A percentile compares a stretch with the other conserved stretches of the same genome.
phyloP scores from a whole-genome alignment of 2,329 filamentous ascomycete genomes.

The Orbilia javanica region DNA sequence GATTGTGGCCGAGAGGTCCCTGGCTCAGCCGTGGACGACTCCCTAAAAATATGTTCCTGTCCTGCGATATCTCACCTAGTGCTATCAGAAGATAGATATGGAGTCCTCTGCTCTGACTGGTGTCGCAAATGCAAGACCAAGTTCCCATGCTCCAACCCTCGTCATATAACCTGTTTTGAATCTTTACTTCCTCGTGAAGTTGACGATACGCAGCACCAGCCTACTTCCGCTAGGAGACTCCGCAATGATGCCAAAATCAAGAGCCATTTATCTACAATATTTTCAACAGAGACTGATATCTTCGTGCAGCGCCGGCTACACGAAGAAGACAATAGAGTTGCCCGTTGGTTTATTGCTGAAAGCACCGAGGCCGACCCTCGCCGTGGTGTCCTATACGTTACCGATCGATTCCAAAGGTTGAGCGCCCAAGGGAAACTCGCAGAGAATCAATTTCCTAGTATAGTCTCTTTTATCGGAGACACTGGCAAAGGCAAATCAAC shows the following conservation, averaged over 20 bases:
- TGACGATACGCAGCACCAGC: neutral
- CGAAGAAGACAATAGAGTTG: neutral
- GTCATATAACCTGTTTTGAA: neutral
- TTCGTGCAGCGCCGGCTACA: neutral
- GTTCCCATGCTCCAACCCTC: neutral
- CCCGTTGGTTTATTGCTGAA: neutral
- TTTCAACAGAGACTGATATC: neutral
- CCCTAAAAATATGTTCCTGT: neutral
- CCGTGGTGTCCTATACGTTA: neutral
- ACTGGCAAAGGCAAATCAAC: constrained; percentile 26
- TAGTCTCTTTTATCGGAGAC: constrained; percentile 28
- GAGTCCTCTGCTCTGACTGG: neutral
- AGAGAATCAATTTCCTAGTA: constrained; percentile 27
- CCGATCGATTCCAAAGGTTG: neutral
- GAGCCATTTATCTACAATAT: neutral
- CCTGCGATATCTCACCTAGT: neutral
- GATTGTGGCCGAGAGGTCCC: neutral
- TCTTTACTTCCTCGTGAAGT: neutral
- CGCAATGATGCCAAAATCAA: neutral
- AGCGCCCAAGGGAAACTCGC: constrained; percentile 5
- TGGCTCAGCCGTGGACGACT: neutral
- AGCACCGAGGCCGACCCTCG: neutral
- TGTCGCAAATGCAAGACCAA: constrained; percentile 1
- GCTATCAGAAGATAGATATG: neutral
- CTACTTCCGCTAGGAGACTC: neutral